Evolutionary conservation across 2,329 filamentous ascomycete species (phyloP), one percentile per base, ranked within the genome.

Genomic region (Pochonia chlamydosporia): DNA sequence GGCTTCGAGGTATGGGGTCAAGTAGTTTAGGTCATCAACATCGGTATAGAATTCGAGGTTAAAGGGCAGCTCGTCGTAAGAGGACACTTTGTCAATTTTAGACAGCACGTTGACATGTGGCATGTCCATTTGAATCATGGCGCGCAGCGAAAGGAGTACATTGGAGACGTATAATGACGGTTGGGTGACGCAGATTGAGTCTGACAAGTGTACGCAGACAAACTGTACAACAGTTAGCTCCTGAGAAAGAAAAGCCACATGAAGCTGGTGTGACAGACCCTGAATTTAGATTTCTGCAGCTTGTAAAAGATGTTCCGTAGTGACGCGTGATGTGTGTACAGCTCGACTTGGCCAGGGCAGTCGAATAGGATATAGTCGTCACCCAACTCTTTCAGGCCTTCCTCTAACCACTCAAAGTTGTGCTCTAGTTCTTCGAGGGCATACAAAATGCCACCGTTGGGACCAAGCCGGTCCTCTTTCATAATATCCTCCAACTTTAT

Each of bases 111-210:
- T 99, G 56, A 99, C 76, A 62, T 96, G 89, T 1, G 93, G 90
- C 52, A 97, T 86, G 62, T 97, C 93, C 79, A 99, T 92, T 69
- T 97, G 93, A 45, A 99, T 82, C 92, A 99, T 99, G 58, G 89
- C 91, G 55, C 93, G 86, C 54, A 99, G 81, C 47, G 90, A 92
- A 21, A 99, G 83, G 48, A 99, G 84, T 48, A 99, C 78, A 58
- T 95, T 93, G 56, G 92, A 95, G 50, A 99, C 86, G 68, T 96
- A 99, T 51, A 97, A 80, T 3, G 91, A 96, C 1, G 93, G 93
- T 50, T 95, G 83, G 1, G 91, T 96, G 24, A 97, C 78, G 64
- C 89, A 92, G 63, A 96, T 93, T 5, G 89, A 95, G 65, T 99
- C 93, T 54, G 93, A 89, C 30, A 99, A 82, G 66, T 97, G 90